Evolutionary conservation across 164 flowering plant species (phyloP), one percentile per base, ranked within the genome.

Genomic region (Platanus orientalis): DNA sequence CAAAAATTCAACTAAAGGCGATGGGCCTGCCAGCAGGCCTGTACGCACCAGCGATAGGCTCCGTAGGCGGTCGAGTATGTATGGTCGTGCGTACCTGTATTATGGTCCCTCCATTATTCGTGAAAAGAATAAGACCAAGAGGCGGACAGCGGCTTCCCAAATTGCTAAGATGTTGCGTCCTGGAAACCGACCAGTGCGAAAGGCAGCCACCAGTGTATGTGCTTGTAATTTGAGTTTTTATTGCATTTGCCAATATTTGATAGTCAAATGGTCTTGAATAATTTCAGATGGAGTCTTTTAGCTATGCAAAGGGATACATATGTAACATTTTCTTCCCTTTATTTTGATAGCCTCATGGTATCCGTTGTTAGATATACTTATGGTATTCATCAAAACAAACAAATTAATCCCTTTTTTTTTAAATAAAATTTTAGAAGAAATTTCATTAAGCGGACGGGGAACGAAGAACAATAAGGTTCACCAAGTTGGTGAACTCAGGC

Each of bases 61-160:
- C 51, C 68, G 81, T 72, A 64, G 82, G 49, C 68, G 90, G 74
- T 86, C 90, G 1, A 81, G 71, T 42, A 44, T 73, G n/a, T 79
- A 70, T 51, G 75, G 81, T n/a, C 82, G 86, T 7, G 17, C 78
- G 3, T 79, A 54, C 57, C 55, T 74, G 13, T 84, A 77, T 71
- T 84, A 85, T 64, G 49, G 70, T 19, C 78, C 80, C 6, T 69
- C 71, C 16, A 64, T 69, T 29, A 73, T 73, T 1, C 81, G 76
- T 23, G 54, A 69, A 44, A 82, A 80, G 76, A 78, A 77, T 59
- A 90, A 84, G 80, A 76, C 80, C 23, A 90, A 83, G 74, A 70
- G 79, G 2, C 75, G 97, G 66, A 86, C 89, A 24, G 87, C 94
- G 11, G 94, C 97, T 58, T 78, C 85, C 56, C 92, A 77, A 61